Base-by-base conservation (phyloP, 2,329 filamentous ascomycete genomes). In the Lachnellula arida region DNA sequence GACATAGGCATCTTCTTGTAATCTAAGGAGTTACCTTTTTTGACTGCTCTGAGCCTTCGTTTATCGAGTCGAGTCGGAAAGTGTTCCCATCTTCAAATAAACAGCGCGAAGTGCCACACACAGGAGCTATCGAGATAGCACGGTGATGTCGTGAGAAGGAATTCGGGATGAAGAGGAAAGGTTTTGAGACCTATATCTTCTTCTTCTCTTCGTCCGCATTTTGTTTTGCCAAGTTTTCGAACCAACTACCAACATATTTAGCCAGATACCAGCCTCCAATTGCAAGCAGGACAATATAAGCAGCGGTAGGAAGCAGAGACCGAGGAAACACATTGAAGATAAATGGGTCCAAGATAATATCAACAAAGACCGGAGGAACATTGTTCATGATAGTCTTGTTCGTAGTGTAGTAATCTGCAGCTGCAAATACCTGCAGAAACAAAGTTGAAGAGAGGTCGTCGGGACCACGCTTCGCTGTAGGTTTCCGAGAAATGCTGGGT, bases 321-420 rank as follows among this genome's bases (percentile, higher is more conserved):
- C 78, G 78, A 12, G 94, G 94, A 51, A 97, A 78, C 15, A 91
- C 68, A 74, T 95, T 94, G 67, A 86, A 74, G 42, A 95, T 58
- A 68, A 87, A 97, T 0, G 91, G 91, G 71, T 97, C 94, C 23
- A 99, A 81, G 65, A 97, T 88, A 71, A 85, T 73, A 65, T 99
- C 93, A 51, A 87, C 87, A 52, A 84, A 76, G 4, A 97, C 91
- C 0, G 85, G 82, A 2, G 86, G 86, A 14, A 89, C 87, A 59
- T 79, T 67, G 49, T 76, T 73, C 93, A 97, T 97, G 66, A 96
- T 79, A 1, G 79, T 79, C 59, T 76, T 73, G 68, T 96, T 81
- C 56, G 84, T 79, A 11, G 89, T 88, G 72, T 89, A 95, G 75
- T 93, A 99, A 66, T 95, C 90, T 47, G 94, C 91, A 19, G 86